phyloP scores from a whole-genome alignment of 2,329 filamentous ascomycete genomes.

The Trichophyton verrucosum region DNA sequence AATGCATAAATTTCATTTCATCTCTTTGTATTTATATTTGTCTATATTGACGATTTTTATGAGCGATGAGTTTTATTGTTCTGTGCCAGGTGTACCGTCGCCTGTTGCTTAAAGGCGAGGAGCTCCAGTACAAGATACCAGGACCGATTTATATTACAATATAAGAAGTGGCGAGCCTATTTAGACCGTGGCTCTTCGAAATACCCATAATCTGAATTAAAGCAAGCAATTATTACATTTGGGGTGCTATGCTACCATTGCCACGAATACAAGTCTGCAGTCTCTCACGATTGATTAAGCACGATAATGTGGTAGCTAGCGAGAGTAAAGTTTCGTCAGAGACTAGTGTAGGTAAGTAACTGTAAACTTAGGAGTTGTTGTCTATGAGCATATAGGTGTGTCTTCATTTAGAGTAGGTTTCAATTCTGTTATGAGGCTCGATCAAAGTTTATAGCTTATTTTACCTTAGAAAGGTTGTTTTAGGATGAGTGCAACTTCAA shows the following conservation, averaged over 20 bases:
- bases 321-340: too few species aligned
- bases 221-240: not conserved
- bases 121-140: not conserved
- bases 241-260: too few species aligned
- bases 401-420: too few species aligned
- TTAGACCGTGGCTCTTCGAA: not conserved
- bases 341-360: too few species aligned
- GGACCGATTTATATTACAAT: not conserved
- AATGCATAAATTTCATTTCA: not conserved
- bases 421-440: not conserved
- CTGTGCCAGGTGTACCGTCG: not conserved
- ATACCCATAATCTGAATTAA: not conserved
- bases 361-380: too few species aligned
- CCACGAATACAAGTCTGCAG: too few species aligned
- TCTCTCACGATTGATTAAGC: too few species aligned
- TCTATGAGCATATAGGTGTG: not conserved
- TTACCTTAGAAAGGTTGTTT: not conserved
- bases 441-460: not conserved
- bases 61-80: not conserved
- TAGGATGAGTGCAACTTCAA: not conserved
- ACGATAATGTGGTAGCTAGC: too few species aligned
- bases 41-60: not conserved
- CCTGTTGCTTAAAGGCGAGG: not conserved
- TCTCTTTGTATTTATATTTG: not conserved
- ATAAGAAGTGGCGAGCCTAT: not conserved